Evolutionary conservation across 441 rosid genomes (phyloP).

Genomic region (Gossypium schwendimanii): DNA sequence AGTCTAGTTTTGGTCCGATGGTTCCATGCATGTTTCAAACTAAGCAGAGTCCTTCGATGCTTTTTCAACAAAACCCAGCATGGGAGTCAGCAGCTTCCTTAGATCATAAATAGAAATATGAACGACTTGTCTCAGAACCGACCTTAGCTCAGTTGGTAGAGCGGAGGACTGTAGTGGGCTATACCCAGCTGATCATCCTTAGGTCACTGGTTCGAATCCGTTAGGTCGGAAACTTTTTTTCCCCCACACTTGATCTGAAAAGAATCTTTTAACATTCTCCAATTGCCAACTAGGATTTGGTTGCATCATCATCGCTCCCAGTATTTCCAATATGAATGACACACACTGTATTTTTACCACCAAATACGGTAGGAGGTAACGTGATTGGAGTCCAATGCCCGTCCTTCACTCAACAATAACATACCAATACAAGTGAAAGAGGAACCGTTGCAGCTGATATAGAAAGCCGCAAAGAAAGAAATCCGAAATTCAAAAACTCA

Average conservation of each 20-base stretch:
- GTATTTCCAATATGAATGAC: neutral
- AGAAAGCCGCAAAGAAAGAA: neutral
- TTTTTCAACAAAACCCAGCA: neutral
- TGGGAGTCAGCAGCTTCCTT: neutral
- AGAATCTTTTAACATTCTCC: neutral
- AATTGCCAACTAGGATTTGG: neutral
- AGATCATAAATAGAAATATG: too few species aligned
- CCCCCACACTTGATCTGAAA: neutral
- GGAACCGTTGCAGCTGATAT: neutral
- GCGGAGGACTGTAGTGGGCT: neutral
- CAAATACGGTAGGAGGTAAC: neutral
- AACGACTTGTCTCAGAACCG: neutral
- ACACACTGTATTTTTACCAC: neutral
- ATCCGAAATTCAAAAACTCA: neutral
- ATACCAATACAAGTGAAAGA: neutral
- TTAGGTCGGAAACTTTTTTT: constrained; percentile 22
- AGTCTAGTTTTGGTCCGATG: neutral
- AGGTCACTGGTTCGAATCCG: constrained; percentile 39
- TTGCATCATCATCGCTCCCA: neutral
- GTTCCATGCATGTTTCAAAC: neutral
- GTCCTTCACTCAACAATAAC: neutral
- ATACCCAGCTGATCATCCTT: constrained; percentile 16
- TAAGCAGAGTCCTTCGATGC: neutral
- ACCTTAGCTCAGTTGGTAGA: neutral
- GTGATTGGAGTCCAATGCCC: neutral